Evolutionary conservation across 2,329 filamentous ascomycete genomes (phyloP).

Genomic region (Sporothrix euskadiensis): DNA sequence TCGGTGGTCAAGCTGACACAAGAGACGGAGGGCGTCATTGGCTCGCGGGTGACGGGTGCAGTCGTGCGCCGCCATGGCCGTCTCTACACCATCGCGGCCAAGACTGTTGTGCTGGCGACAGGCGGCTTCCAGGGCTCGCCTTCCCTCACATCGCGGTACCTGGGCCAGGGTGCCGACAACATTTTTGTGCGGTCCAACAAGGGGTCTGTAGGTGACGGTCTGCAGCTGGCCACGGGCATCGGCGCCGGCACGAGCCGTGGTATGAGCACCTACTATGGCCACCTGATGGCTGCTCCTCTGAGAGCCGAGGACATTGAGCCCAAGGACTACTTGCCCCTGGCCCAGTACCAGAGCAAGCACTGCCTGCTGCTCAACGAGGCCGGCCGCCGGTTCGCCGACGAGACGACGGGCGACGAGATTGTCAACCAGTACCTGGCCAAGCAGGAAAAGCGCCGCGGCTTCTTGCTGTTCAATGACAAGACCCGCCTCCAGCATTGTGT

Average conservation of each 20-base stretch:
- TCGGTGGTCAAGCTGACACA: not conserved
- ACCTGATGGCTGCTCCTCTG: constrained; percentile 1
- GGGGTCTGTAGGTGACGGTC: constrained; percentile 1
- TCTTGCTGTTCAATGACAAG: constrained; percentile 2
- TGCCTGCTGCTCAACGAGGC: constrained; percentile 10
- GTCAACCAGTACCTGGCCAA: constrained; percentile 14
- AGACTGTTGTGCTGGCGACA: constrained; percentile 5
- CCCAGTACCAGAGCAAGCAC: constrained; percentile 12
- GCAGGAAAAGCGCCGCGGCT: constrained; percentile 5
- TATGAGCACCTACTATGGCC: constrained; percentile 18
- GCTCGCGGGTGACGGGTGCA: not conserved
- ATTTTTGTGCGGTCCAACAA: constrained; percentile 17
- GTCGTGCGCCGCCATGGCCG: not conserved
- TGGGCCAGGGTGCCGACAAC: constrained; percentile 17
- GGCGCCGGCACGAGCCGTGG: constrained; percentile 12
- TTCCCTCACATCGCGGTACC: not conserved
- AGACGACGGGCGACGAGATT: constrained; percentile 16
- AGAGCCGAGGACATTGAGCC: not conserved
- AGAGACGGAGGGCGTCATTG: not conserved
- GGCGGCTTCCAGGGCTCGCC: constrained; percentile 23
- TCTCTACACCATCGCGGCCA: not conserved
- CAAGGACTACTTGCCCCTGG: not conserved
- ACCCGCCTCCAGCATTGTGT: constrained; percentile 12
- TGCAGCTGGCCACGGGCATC: not conserved
- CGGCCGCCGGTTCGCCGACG: constrained; percentile 13